phyloP scores from a whole-genome alignment of 1,139 yeast species.

The Pichia sp. region DNA sequence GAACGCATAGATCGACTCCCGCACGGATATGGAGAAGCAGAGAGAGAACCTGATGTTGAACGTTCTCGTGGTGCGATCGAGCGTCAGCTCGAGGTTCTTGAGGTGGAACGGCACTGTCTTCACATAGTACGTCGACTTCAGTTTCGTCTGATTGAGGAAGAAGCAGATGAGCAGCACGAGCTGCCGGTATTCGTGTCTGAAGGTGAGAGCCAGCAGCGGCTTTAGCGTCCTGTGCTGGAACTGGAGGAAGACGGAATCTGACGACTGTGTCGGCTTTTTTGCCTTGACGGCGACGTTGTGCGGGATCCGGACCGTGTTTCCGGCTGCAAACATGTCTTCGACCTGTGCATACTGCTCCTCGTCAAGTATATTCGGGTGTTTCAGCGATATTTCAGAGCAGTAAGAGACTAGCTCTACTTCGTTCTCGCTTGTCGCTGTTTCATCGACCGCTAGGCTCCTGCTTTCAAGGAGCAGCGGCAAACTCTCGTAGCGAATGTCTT shows the following conservation, averaged over 20 bases:
- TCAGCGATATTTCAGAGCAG: background rate
- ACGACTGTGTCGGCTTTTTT: background rate
- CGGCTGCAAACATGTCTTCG: background rate
- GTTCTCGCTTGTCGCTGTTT: background rate
- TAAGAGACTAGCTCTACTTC: background rate
- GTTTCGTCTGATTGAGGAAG: conserved; percentile 14
- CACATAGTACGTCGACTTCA: conserved; percentile 11
- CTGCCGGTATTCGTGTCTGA: conserved; percentile 1
- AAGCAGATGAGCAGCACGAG: conserved; percentile 6
- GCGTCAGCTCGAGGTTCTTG: background rate
- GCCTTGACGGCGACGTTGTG: background rate
- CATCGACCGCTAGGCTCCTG: background rate
- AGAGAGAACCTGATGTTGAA: conserved; percentile 9
- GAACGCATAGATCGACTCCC: conserved; percentile 18
- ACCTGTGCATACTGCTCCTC: background rate
- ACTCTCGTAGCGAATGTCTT: background rate
- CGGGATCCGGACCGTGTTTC: background rate
- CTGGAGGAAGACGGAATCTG: conserved; percentile 1
- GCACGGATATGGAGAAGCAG: conserved; percentile 16
- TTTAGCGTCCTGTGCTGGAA: background rate
- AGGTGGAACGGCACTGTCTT: conserved; percentile 9
- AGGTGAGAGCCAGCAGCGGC: conserved; percentile 10
- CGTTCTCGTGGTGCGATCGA: background rate
- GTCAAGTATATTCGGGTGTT: background rate
- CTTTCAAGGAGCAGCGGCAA: background rate